phyloP scores from a whole-genome alignment of 2,329 filamentous ascomycete genomes.

The Ophiosphaerella korrae region DNA sequence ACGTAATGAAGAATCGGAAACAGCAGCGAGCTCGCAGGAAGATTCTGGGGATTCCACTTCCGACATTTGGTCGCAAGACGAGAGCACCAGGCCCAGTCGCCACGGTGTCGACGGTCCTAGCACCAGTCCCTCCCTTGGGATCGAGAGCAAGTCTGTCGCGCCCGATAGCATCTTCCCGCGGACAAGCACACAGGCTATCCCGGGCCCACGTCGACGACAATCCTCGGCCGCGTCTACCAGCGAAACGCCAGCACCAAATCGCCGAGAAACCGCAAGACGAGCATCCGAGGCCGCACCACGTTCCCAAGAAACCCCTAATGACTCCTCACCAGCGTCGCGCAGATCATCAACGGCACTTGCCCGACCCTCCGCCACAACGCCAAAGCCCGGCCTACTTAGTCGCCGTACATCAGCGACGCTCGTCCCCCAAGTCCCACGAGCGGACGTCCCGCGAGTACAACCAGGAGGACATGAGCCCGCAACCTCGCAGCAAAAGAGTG shows the following conservation, averaged over 20 bases:
- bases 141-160: not conserved
- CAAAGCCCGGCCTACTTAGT: not conserved
- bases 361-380: constrained; percentile 7
- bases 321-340: not conserved
- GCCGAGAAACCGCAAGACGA: constrained; percentile 2
- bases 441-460: not conserved
- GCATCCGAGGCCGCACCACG: not conserved
- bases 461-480: not conserved
- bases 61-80: constrained; percentile 1
- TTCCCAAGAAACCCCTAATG: not conserved
- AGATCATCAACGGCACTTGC: constrained; percentile 10
- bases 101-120: constrained; percentile 12
- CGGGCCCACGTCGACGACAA: no score
- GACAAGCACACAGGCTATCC: no score
- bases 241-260: not conserved
- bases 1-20: not conserved
- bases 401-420: not conserved
- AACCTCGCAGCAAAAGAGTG: no score
- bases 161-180: no score
- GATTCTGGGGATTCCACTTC: constrained; percentile 8
- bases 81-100: constrained; percentile 4
- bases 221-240: no score
- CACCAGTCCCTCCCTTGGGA: constrained; percentile 1
- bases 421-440: not conserved
- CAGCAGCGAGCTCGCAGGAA: constrained; percentile 5